phyloP scores from a whole-genome alignment of 2,329 filamentous ascomycete species.

The Sarocladium brachiariae region DNA sequence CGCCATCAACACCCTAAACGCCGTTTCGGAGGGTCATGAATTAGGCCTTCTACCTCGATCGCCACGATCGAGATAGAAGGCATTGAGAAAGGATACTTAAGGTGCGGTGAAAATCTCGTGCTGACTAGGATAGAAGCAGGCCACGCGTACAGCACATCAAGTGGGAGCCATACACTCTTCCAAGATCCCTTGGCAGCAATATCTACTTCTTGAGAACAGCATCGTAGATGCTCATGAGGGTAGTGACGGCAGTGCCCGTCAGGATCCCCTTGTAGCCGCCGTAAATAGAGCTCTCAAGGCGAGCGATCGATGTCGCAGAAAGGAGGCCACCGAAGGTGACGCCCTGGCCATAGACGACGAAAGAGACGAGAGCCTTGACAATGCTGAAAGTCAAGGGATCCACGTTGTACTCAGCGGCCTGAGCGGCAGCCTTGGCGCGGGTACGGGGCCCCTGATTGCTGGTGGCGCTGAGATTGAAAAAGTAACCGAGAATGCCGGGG shows the following conservation, averaged over 20 bases:
- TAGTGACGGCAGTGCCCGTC: constrained; percentile 61
- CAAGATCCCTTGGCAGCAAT: no score
- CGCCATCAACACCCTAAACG: constrained; percentile 13
- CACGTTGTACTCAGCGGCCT: constrained; percentile 49
- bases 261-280: constrained; percentile 66
- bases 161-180: neutral
- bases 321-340: constrained; percentile 57
- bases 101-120: neutral
- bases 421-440: constrained; percentile 35
- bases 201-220: constrained; percentile 64
- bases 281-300: constrained; percentile 60
- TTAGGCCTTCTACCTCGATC: neutral
- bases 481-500: constrained; percentile 71
- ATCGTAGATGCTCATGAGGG: constrained; percentile 67
- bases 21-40: constrained; percentile 7
- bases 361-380: constrained; percentile 74
- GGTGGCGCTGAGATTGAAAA: constrained; percentile 74
- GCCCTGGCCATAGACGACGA: constrained; percentile 68
- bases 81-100: constrained; percentile 7
- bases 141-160: neutral
- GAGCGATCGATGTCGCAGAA: constrained; percentile 49
- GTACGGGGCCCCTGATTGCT: constrained; percentile 29
- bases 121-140: neutral
- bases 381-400: constrained; percentile 91
- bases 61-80: constrained; percentile 1